Evolutionary conservation across 2,329 filamentous ascomycete species (phyloP).

Genomic region (Trichothecium roseum): DNA sequence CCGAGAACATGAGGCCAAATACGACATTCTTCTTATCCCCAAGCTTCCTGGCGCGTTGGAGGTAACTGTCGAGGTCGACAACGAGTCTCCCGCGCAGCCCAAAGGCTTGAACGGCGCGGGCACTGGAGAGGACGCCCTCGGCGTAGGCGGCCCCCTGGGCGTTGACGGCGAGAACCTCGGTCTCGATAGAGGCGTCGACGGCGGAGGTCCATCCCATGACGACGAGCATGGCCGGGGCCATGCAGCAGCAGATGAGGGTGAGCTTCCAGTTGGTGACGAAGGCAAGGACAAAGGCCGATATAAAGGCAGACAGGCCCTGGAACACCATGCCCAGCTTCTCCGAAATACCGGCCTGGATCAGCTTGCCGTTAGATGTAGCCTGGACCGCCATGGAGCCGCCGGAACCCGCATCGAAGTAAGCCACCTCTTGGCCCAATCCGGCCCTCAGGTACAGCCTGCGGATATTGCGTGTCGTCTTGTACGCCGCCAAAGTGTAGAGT

Average conservation of each 20-base stretch:
- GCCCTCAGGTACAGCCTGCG: constrained; percentile 34
- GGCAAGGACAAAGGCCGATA: constrained; percentile 20
- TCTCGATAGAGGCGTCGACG: constrained; percentile 13
- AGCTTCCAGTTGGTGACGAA: constrained; percentile 24
- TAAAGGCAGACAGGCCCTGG: constrained; percentile 19
- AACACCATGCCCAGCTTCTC: constrained; percentile 21
- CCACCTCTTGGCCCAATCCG: constrained; percentile 33
- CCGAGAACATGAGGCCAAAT: constrained; percentile 4
- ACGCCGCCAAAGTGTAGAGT: constrained; percentile 31
- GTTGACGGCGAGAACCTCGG: constrained; percentile 13
- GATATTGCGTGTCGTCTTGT: constrained; percentile 30
- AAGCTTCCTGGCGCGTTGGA: constrained; percentile 5
- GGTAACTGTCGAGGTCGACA: constrained; percentile 5
- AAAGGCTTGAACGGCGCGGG: constrained; percentile 9
- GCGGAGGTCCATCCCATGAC: constrained; percentile 10
- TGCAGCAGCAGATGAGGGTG: constrained; percentile 16
- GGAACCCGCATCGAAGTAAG: constrained; percentile 27
- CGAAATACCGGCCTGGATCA: constrained; percentile 22
- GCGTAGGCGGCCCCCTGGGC: constrained; percentile 14
- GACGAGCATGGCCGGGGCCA: constrained; percentile 6
- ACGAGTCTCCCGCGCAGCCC: constrained; percentile 6
- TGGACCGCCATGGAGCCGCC: constrained; percentile 25
- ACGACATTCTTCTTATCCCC: constrained; percentile 6
- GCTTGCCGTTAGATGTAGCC: constrained; percentile 27
- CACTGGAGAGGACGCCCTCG: constrained; percentile 11